A percentile compares a stretch with the other conserved stretches of the same genome.
Conservation (phyloP, 441 rosid species). For the Brassica hybrid region DNA sequence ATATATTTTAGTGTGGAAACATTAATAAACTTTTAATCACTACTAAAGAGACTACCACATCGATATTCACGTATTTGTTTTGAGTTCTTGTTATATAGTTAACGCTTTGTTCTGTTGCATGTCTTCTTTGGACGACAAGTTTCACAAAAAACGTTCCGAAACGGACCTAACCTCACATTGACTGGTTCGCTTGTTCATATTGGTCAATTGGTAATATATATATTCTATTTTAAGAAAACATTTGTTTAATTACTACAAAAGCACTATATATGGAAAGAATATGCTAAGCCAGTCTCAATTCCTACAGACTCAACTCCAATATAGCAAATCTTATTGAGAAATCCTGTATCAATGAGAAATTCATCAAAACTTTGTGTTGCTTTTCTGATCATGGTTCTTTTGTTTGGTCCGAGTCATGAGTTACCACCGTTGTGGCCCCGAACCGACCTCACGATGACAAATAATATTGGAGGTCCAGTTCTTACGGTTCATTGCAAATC, state of each 20-base stretch:
- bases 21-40: too few species aligned
- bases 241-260: not conserved
- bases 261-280: not conserved
- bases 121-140: not conserved
- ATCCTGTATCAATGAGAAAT: constrained; percentile 8
- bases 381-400: constrained; percentile 1
- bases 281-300: too few species aligned
- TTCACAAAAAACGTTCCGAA: not conserved
- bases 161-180: not conserved
- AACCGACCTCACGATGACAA: constrained; percentile 15
- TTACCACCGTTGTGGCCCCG: constrained; percentile 25
- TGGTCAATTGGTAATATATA: constrained; percentile 31
- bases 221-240: not conserved
- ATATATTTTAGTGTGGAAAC: too few species aligned
- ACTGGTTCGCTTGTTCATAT: not conserved
- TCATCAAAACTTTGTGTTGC: not conserved
- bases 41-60: too few species aligned
- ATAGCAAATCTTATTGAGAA: not conserved
- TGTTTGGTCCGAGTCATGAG: constrained; percentile 7
- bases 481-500: too few species aligned
- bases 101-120: not conserved
- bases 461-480: constrained; percentile 16
- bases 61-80: too few species aligned
- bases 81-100: not conserved
- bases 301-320: not conserved